Percentiles rank a stretch among this genome's conserved stretches.
Conservation (phyloP, 106 monocot species). For the Phalaenopsis equestris region DNA sequence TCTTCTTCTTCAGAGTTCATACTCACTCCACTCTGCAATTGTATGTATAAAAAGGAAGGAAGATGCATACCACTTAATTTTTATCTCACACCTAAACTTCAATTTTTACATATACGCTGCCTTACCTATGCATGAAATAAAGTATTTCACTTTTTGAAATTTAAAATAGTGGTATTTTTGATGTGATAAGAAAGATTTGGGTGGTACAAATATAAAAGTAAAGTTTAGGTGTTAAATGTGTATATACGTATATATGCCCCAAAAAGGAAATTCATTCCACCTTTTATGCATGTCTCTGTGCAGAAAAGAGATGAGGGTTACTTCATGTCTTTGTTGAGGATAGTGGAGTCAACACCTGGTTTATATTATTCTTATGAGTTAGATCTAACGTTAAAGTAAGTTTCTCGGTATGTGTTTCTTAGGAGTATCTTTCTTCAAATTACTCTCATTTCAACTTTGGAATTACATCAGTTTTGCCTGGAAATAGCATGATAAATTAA, state of each 20-base stretch:
- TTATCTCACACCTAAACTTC: too few species aligned
- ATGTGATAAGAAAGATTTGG: too few species aligned
- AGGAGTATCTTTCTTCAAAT: not conserved
- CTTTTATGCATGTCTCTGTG: not conserved
- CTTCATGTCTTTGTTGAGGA: constrained; percentile 79
- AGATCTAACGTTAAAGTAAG: constrained; percentile 89
- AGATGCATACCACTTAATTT: too few species aligned
- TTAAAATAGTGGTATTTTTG: too few species aligned
- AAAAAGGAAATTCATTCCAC: not conserved
- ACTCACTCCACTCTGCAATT: not conserved
- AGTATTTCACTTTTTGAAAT: too few species aligned
- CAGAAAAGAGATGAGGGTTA: constrained; percentile 94
- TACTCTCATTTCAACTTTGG: not conserved
- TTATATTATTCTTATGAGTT: constrained; percentile 86
- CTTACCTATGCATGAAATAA: too few species aligned
- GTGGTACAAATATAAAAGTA: too few species aligned
- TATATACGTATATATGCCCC: too few species aligned
- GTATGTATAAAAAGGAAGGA: not conserved
- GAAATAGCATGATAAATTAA: not conserved
- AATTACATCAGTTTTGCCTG: not conserved
- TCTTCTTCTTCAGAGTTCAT: not conserved
- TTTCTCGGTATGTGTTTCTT: not conserved
- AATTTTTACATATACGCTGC: too few species aligned
- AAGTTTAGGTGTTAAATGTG: too few species aligned
- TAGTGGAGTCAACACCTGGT: constrained; percentile 71